A percentile compares a stretch with the other conserved stretches of the same genome.
Evolutionary conservation across 306 rosid species (phyloP).

Genomic region (Chamaecrista fasciculata): DNA sequence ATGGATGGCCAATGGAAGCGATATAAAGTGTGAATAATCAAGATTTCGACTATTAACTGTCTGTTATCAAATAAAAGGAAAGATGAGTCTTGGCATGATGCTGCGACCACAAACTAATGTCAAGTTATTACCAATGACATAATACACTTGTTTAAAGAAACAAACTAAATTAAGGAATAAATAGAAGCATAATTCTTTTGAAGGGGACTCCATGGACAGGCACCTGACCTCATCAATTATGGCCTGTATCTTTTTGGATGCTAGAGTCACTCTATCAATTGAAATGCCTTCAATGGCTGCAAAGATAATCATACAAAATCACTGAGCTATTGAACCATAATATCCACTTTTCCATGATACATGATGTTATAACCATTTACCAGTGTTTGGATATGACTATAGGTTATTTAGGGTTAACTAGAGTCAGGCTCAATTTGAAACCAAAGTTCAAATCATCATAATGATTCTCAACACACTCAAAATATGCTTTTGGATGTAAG

Average conservation of each 20-base stretch:
- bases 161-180: slow-evolving; percentile 12
- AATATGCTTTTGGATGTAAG: neutral
- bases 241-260: slow-evolving; percentile 65
- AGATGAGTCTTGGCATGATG: slow-evolving; percentile 11
- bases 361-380: slow-evolving; percentile 17
- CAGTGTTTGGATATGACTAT: neutral
- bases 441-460: neutral
- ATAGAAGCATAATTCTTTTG: slow-evolving; percentile 12
- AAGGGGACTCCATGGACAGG: slow-evolving; percentile 34
- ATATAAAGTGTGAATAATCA: slow-evolving; percentile 88
- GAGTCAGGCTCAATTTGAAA: neutral
- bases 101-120: slow-evolving; percentile 1
- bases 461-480: slow-evolving; percentile 14
- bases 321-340: slow-evolving; percentile 1
- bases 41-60: slow-evolving; percentile 67
- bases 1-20: slow-evolving; percentile 92
- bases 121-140: slow-evolving; percentile 3
- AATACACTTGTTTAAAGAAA: slow-evolving; percentile 18
- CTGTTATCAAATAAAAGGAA: slow-evolving; percentile 47
- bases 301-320: slow-evolving; percentile 29
- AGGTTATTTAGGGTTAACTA: neutral
- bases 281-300: slow-evolving; percentile 83
- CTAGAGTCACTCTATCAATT: slow-evolving; percentile 58
- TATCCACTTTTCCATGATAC: slow-evolving; percentile 21
- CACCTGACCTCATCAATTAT: slow-evolving; percentile 72